Conservation (phyloP, 257 asterid genomes). For the Primulina eburnea region DNA sequence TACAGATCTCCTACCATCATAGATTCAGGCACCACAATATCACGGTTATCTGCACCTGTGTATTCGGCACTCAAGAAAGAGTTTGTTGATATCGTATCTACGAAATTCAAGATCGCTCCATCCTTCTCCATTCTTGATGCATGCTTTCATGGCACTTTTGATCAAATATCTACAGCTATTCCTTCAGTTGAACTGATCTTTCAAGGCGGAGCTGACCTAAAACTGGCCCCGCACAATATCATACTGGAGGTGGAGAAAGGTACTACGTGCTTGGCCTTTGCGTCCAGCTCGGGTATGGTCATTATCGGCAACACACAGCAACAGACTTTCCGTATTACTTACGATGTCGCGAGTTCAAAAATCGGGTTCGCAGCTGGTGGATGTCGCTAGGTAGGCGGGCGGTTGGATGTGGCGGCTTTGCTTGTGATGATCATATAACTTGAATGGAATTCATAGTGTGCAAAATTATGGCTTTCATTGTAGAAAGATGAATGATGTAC, state of each 20-base stretch:
- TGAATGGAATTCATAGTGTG: constrained; percentile 2
- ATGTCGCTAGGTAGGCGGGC: constrained; percentile 39
- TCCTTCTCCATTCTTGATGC: constrained; percentile 45
- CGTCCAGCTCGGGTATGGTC: constrained; percentile 32
- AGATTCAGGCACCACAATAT: constrained; percentile 54
- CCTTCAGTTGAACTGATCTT: constrained; percentile 41
- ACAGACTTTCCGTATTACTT: constrained; percentile 42
- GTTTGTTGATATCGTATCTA: constrained; percentile 36
- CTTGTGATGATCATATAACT: not conserved
- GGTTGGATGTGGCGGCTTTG: not conserved
- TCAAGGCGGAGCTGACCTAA: constrained; percentile 43
- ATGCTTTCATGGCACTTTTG: constrained; percentile 37
- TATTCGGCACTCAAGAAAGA: constrained; percentile 37
- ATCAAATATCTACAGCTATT: constrained; percentile 28
- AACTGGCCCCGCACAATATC: constrained; percentile 33
- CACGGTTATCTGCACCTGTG: constrained; percentile 38
- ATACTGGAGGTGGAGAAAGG: constrained; percentile 49
- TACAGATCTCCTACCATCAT: constrained; percentile 44
- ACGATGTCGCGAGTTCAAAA: constrained; percentile 39
- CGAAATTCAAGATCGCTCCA: constrained; percentile 27
- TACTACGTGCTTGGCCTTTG: constrained; percentile 50
- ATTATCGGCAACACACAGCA: constrained; percentile 60
- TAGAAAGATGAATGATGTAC: constrained; percentile 17
- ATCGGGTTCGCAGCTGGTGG: constrained; percentile 56
- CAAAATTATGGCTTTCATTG: not conserved